Percentiles rank a stretch among this genome's conserved stretches.
Evolutionary conservation across 1,284 basidiomycete genomes (phyloP).

Genomic region (Puccinia novopanici): DNA sequence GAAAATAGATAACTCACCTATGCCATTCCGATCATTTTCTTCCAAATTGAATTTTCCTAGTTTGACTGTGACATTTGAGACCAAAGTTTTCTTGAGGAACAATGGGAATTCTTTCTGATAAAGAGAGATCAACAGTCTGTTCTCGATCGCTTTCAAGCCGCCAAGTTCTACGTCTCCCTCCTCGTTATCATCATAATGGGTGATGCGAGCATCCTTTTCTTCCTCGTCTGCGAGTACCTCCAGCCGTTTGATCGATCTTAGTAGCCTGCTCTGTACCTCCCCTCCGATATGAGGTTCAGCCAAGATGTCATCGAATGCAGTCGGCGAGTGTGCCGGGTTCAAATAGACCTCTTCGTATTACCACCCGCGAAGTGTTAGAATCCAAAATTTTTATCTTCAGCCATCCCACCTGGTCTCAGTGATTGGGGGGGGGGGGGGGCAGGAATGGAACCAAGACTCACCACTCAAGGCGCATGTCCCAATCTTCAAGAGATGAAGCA

Average conservation of each 20-base stretch:
- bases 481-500: constrained; percentile 12
- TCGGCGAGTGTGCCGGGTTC: background rate
- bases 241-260: background rate
- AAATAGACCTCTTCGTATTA: background rate
- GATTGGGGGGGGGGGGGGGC: background rate
- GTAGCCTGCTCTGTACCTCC: background rate
- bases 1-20: background rate
- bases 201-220: background rate
- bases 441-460: background rate
- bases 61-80: constrained; percentile 53
- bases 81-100: constrained; percentile 53
- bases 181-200: background rate
- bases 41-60: constrained; percentile 53
- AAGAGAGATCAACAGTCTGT: constrained; percentile 53
- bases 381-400: background rate
- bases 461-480: constrained; percentile 14
- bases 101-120: constrained; percentile 53
- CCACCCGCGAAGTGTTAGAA: background rate
- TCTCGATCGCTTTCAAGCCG: constrained; percentile 34
- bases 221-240: background rate
- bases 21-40: constrained; percentile 31
- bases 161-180: background rate
- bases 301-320: background rate
- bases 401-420: background rate
- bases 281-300: background rate